These are phyloP conservation scores for Glomus cerebriforme DNA, from an alignment of 192 early-diverging fungal genomes.

Conservation along the genomic window DNA sequence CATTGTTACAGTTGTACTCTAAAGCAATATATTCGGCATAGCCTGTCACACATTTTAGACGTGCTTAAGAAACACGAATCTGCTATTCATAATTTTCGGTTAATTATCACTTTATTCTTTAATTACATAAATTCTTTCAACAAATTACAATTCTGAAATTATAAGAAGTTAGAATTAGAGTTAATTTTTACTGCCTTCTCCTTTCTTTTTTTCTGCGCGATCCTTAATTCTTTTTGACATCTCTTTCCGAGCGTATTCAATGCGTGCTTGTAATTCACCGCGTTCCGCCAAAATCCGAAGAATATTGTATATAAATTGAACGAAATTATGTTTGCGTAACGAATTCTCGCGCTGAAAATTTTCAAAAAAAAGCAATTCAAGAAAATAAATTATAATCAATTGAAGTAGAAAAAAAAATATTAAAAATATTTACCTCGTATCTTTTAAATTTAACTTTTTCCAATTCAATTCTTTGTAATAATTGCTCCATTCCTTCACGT, in stretches of 20 bases:
- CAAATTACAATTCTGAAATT: too few relatives aligned
- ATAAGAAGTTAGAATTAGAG: too few relatives aligned
- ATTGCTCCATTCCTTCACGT: conserved; percentile 50
- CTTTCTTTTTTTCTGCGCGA: background rate
- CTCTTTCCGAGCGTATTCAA: conserved; percentile 17
- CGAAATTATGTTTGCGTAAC: conserved; percentile 75
- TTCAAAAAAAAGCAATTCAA: background rate
- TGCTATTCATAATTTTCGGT: too few relatives aligned
- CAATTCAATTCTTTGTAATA: conserved; percentile 55
- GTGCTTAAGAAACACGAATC: too few relatives aligned
- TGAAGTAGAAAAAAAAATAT: background rate
- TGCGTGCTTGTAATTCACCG: background rate
- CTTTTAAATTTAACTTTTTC: conserved; percentile 64
- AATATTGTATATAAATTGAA: conserved; percentile 72
- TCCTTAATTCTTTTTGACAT: background rate
- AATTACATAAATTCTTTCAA: too few relatives aligned
- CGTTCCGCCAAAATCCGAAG: conserved; percentile 32
- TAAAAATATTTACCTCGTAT: conserved; percentile 48
- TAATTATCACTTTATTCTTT: too few relatives aligned
- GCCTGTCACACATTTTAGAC: too few relatives aligned
- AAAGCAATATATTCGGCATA: too few relatives aligned
- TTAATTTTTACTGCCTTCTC: too few relatives aligned
- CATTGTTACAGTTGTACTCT: too few relatives aligned
- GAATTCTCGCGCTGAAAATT: conserved; percentile 62
- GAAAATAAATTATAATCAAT: background rate